These are phyloP conservation scores for Plenodomus biglobosus DNA, from an alignment of 2,329 filamentous ascomycete genomes.

Conservation along the genomic window DNA sequence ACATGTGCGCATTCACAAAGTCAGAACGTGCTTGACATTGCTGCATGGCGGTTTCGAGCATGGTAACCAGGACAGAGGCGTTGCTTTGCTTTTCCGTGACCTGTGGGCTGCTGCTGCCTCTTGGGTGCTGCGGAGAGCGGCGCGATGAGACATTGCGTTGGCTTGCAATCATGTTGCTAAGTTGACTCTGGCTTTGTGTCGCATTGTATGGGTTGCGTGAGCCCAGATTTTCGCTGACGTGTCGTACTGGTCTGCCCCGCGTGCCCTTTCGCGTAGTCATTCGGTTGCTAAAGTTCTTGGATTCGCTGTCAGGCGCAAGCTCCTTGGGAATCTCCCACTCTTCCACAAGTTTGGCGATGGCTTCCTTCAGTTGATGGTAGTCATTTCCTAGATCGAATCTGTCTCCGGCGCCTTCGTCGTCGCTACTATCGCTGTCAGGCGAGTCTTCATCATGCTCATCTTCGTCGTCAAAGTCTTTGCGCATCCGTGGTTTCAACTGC, in stretches of 20 bases:
- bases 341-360: conserved; percentile 76
- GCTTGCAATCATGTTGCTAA: conserved; percentile 44
- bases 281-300: conserved; percentile 70
- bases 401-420: conserved; percentile 48
- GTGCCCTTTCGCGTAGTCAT: conserved; percentile 53
- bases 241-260: conserved; percentile 29
- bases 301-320: conserved; percentile 60
- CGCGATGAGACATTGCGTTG: conserved; percentile 40
- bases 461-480: conserved; percentile 66
- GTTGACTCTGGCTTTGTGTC: conserved; percentile 38
- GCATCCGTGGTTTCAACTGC: conserved; percentile 69
- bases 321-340: conserved; percentile 78
- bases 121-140: conserved; percentile 41
- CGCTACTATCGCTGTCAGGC: conserved; percentile 54
- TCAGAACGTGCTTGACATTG: conserved; percentile 78
- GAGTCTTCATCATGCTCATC: conserved; percentile 64
- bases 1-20: conserved; percentile 80
- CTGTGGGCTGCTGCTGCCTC: conserved; percentile 47
- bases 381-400: conserved; percentile 69
- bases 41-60: conserved; percentile 74
- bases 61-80: conserved; percentile 62
- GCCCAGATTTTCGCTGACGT: conserved; percentile 34
- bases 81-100: conserved; percentile 42
- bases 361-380: conserved; percentile 77
- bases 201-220: conserved; percentile 57